phyloP scores from a whole-genome alignment of 345 rosid species.

The Eucalyptus leucophloia region DNA sequence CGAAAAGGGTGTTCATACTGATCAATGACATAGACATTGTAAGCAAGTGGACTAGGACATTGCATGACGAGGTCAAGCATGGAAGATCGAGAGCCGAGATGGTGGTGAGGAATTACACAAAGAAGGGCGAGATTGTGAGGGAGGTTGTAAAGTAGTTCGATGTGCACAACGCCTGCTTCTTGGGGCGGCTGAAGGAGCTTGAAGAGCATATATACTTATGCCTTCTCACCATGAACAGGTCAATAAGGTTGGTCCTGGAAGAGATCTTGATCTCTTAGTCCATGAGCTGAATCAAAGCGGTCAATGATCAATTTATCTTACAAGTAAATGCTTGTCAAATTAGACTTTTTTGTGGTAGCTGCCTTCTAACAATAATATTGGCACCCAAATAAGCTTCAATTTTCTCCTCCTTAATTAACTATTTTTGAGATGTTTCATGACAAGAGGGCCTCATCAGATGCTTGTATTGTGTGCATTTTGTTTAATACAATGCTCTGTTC shows the following conservation, averaged over 20 bases:
- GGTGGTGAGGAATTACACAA: slow-evolving; percentile 28
- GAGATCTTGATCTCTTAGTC: slow-evolving; percentile 9
- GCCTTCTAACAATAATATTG: background rate
- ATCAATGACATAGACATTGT: slow-evolving; percentile 66
- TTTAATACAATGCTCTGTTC: too few species aligned
- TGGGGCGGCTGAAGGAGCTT: slow-evolving; percentile 67
- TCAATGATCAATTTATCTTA: background rate
- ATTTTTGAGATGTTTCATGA: background rate
- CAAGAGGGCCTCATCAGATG: too few species aligned
- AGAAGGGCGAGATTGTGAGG: slow-evolving; percentile 30
- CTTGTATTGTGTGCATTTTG: too few species aligned
- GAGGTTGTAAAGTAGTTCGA: slow-evolving; percentile 39
- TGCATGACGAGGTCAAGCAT: slow-evolving; percentile 62
- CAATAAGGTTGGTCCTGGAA: slow-evolving; percentile 46
- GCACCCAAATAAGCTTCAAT: background rate
- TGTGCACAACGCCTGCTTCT: slow-evolving; percentile 29
- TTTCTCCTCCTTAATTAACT: background rate
- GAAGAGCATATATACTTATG: slow-evolving; percentile 61
- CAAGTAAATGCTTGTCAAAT: background rate
- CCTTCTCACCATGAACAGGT: slow-evolving; percentile 66
- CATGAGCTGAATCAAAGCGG: background rate
- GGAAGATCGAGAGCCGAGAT: slow-evolving; percentile 31
- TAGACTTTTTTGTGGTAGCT: background rate
- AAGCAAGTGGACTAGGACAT: slow-evolving; percentile 39
- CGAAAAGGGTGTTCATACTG: slow-evolving; percentile 57